Conservation (phyloP, 192 early-diverging fungal species). For the Rhizoclosmatium globosum region DNA sequence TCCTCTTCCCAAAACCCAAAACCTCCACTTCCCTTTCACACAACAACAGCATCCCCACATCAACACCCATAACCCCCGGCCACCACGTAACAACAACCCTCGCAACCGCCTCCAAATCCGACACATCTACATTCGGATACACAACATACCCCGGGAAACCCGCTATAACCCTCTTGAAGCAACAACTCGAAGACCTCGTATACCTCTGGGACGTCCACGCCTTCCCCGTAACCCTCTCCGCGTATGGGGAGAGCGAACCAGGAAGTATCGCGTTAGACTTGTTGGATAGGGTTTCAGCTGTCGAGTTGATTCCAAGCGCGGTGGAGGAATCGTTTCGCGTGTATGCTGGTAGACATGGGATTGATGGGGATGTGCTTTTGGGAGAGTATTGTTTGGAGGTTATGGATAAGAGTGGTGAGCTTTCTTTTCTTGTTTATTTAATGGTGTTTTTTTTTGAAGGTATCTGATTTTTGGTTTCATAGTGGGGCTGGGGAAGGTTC, state of each 20-base stretch:
- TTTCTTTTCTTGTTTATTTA: not conserved
- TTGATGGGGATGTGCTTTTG: slow-evolving; percentile 61
- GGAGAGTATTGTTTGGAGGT: slow-evolving; percentile 63
- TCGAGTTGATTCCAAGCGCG: slow-evolving; percentile 63
- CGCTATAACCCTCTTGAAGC: slow-evolving; percentile 40
- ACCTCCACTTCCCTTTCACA: not conserved
- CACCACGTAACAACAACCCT: slow-evolving; percentile 43
- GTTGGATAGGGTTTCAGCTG: slow-evolving; percentile 67
- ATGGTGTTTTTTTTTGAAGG: not conserved
- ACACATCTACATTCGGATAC: slow-evolving; percentile 36
- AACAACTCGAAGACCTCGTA: slow-evolving; percentile 66
- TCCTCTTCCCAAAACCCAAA: slow-evolving; percentile 44
- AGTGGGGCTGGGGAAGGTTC: not conserved
- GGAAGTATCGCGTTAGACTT: slow-evolving; percentile 59
- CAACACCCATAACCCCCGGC: slow-evolving; percentile 39
- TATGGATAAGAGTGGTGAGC: slow-evolving; percentile 56
- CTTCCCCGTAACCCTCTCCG: not conserved
- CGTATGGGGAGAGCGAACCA: slow-evolving; percentile 60
- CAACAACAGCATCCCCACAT: slow-evolving; percentile 1
- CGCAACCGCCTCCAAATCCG: slow-evolving; percentile 32
- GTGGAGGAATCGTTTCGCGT: slow-evolving; percentile 66
- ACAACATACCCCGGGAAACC: slow-evolving; percentile 38
- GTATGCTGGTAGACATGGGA: slow-evolving; percentile 58
- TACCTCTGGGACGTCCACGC: slow-evolving; percentile 46
- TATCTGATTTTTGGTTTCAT: not conserved